Percentiles rank a stretch among this genome's conserved stretches.
Conservation (phyloP, 1,139 yeast genomes). For the Candida sojae region DNA sequence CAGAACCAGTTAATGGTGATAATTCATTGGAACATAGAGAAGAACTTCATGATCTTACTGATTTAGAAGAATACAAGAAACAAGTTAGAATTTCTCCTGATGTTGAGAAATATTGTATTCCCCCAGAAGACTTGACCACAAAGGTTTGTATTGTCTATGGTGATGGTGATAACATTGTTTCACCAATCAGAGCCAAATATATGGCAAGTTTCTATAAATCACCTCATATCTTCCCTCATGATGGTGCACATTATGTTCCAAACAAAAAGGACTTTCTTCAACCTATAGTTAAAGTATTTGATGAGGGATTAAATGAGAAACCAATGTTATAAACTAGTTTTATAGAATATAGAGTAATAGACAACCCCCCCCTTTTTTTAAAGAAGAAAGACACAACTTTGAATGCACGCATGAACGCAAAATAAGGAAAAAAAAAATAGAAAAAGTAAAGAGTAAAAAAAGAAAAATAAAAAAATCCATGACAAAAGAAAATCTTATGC, state of each 20-base stretch:
- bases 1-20: slow-evolving; percentile 29
- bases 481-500: background rate
- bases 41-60: slow-evolving; percentile 22
- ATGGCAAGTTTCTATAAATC: slow-evolving; percentile 22
- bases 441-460: background rate
- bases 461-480: background rate
- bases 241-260: slow-evolving; percentile 43
- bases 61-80: slow-evolving; percentile 21
- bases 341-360: background rate
- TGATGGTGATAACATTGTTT: slow-evolving; percentile 33
- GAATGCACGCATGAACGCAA: too few relatives aligned
- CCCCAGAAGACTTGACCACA: slow-evolving; percentile 21
- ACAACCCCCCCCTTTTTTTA: background rate
- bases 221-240: slow-evolving; percentile 27
- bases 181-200: slow-evolving; percentile 31
- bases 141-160: slow-evolving; percentile 34
- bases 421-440: background rate
- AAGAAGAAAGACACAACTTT: too few relatives aligned
- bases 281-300: slow-evolving; percentile 28
- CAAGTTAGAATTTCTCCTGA: slow-evolving; percentile 20
- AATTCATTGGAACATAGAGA: slow-evolving; percentile 16
- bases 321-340: slow-evolving; percentile 15
- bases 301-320: slow-evolving; percentile 17
- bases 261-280: slow-evolving; percentile 26
- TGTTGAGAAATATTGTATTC: slow-evolving; percentile 21